Conservation (phyloP, 805 yeast species). For the Candida awuae region DNA sequence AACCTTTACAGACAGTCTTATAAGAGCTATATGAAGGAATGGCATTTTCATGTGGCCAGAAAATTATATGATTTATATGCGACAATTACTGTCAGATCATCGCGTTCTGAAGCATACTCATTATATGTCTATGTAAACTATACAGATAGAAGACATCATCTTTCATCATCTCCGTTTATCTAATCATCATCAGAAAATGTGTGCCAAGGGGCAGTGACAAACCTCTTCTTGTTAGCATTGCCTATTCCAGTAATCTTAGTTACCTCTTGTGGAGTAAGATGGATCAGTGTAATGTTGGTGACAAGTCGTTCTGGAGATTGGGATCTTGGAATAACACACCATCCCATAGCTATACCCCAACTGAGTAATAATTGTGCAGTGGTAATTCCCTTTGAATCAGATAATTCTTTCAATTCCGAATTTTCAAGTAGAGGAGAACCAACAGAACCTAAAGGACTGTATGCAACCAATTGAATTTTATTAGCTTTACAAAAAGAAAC, state of each 20-base stretch:
- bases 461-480: constrained; percentile 48
- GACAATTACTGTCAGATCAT: too few species aligned
- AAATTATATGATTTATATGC: too few species aligned
- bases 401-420: constrained; percentile 32
- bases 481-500: constrained; percentile 35
- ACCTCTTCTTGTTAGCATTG: constrained; percentile 3
- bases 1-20: too few species aligned
- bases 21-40: too few species aligned
- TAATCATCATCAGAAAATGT: constrained; percentile 9
- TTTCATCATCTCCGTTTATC: too few species aligned
- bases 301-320: constrained; percentile 24
- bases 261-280: constrained; percentile 30
- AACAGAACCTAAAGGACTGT: constrained; percentile 47
- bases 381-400: constrained; percentile 41
- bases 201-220: constrained; percentile 14
- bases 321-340: constrained; percentile 22
- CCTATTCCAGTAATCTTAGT: constrained; percentile 10
- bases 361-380: constrained; percentile 46
- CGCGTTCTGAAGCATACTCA: too few species aligned
- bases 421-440: constrained; percentile 34
- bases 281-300: constrained; percentile 27
- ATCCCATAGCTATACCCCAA: constrained; percentile 26
- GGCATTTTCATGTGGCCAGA: too few species aligned
- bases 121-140: too few species aligned
- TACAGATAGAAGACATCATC: too few species aligned